Conservation (phyloP, 2,329 filamentous ascomycete genomes). For the Phyllosticta citrichinensis region DNA sequence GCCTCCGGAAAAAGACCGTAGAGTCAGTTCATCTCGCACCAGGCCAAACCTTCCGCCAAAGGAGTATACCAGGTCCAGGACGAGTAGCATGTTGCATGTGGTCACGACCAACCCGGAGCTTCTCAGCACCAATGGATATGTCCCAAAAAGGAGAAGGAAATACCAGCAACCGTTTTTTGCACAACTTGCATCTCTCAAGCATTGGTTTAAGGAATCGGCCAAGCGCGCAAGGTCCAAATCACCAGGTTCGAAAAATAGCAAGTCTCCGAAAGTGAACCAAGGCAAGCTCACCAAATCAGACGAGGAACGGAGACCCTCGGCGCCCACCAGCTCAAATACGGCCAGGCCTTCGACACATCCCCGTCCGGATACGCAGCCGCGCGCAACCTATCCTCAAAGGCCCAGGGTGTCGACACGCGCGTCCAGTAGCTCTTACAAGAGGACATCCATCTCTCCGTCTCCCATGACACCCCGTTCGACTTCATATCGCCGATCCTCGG, state of each 20-base stretch:
- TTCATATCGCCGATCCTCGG: conserved; percentile 74
- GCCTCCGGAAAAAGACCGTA: conserved; percentile 65
- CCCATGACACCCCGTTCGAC: conserved; percentile 77
- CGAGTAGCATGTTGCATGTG: conserved; percentile 76
- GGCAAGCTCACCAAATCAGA: conserved; percentile 21
- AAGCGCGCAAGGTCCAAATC: conserved; percentile 40
- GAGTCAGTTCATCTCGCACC: conserved; percentile 65
- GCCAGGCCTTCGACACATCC: conserved; percentile 23
- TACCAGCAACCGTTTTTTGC: conserved; percentile 55
- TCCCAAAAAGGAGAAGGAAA: conserved; percentile 45
- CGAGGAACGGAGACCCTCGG: conserved; percentile 22
- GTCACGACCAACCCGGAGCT: conserved; percentile 61
- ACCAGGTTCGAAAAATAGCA: conserved; percentile 12
- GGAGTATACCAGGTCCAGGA: conserved; percentile 56
- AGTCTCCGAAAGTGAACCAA: conserved; percentile 18
- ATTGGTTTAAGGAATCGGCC: conserved; percentile 61
- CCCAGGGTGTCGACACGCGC: conserved; percentile 35
- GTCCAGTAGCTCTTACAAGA: conserved; percentile 30
- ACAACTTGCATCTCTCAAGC: conserved; percentile 57
- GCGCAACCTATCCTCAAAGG: conserved; percentile 29
- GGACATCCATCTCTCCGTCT: conserved; percentile 75
- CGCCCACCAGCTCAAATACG: conserved; percentile 20
- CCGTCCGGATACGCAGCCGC: conserved; percentile 28
- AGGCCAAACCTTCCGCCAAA: conserved; percentile 79
- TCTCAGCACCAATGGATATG: conserved; percentile 45